phyloP scores from a whole-genome alignment of 805 yeast genomes.

The Ogataea pilisensis region DNA sequence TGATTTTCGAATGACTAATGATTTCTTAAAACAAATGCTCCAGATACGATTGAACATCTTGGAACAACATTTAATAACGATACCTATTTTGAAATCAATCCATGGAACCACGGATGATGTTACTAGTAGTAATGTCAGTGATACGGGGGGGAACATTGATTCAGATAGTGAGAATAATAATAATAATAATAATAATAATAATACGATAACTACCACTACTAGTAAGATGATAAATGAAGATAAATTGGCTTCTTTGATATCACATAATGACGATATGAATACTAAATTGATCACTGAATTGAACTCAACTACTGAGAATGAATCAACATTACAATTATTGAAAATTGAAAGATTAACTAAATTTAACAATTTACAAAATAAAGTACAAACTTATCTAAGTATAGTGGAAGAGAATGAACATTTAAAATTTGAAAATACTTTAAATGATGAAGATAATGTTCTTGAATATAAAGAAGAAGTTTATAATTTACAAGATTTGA shows the following conservation, averaged over 20 bases:
- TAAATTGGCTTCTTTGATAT: constrained; percentile 5
- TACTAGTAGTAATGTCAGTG: no score
- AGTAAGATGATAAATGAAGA: constrained; percentile 8
- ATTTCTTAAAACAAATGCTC: constrained; percentile 16
- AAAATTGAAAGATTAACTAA: neutral
- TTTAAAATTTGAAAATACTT: constrained; percentile 11
- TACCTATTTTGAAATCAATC: constrained; percentile 18
- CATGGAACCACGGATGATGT: constrained; percentile 15
- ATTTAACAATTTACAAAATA: constrained; percentile 4
- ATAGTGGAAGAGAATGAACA: constrained; percentile 15
- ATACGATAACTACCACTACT: neutral
- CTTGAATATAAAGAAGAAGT: constrained; percentile 2
- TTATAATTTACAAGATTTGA: constrained; percentile 9
- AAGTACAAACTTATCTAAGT: constrained; percentile 9
- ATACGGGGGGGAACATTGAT: no score
- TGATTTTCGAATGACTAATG: constrained; percentile 3
- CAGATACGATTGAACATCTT: constrained; percentile 16
- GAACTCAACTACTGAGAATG: neutral
- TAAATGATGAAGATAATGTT: constrained; percentile 10
- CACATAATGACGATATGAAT: constrained; percentile 12
- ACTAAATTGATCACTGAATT: neutral
- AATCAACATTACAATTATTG: neutral
- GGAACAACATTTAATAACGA: constrained; percentile 23
- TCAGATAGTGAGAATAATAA: neutral
- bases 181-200: neutral